Conservation (phyloP, 768 basidiomycete genomes). For the Xerocomellus amylosporus region DNA sequence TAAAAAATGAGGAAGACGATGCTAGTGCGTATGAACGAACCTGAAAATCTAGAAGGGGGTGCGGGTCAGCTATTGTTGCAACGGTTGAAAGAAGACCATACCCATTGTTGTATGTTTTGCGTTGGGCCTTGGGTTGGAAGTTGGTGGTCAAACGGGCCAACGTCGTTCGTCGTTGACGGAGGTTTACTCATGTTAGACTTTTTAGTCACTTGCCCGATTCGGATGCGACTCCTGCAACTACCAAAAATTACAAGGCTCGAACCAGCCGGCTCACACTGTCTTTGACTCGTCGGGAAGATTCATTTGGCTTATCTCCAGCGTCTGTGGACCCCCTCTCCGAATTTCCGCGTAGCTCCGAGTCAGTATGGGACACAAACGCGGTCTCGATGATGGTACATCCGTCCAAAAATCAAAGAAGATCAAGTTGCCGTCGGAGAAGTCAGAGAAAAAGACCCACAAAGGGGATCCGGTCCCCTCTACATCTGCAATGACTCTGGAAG, state of each 20-base stretch:
- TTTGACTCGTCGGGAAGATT: not conserved
- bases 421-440: constrained; percentile 41
- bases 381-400: constrained; percentile 51
- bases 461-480: constrained; percentile 31
- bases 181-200: not conserved
- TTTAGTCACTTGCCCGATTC: constrained; percentile 13
- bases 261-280: not conserved
- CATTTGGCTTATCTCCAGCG: no score
- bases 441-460: constrained; percentile 21
- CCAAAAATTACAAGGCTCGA: constrained; percentile 13
- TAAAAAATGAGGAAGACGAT: not conserved
- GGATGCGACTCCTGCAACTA: not conserved
- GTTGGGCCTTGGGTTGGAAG: not conserved
- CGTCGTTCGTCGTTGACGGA: not conserved
- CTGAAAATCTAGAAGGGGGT: constrained; percentile 57
- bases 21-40: constrained; percentile 33
- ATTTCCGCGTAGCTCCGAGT: not conserved
- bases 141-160: not conserved
- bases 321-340: not conserved
- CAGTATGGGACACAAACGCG: constrained; percentile 54
- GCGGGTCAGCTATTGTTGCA: constrained; percentile 4
- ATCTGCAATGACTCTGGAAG: constrained; percentile 52
- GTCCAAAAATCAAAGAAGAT: constrained; percentile 58
- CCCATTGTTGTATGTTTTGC: constrained; percentile 27
- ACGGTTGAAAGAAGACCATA: constrained; percentile 11